These are phyloP conservation scores for Starmerella gropengiesseri DNA, from an alignment of 805 yeast species.

Conservation along the genomic window DNA sequence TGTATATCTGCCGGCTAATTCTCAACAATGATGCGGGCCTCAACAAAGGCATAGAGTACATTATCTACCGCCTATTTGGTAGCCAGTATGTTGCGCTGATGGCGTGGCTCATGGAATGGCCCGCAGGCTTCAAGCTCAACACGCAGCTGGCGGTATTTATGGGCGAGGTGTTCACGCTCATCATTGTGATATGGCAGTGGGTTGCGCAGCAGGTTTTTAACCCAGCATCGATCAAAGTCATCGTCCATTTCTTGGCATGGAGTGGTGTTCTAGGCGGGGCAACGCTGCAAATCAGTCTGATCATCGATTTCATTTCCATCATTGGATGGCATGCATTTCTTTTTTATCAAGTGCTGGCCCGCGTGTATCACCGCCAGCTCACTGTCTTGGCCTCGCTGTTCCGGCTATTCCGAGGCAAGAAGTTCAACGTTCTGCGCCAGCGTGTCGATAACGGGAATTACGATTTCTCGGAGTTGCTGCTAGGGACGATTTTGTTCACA, in stretches of 20 bases:
- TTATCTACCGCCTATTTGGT: constrained; percentile 35
- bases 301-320: constrained; percentile 53
- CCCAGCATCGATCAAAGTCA: constrained; percentile 1
- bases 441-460: constrained; percentile 79
- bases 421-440: constrained; percentile 68
- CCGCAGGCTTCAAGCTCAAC: constrained; percentile 88
- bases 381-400: constrained; percentile 59
- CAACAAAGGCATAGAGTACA: constrained; percentile 22
- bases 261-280: constrained; percentile 46
- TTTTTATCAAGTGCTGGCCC: constrained; percentile 69
- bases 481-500: constrained; percentile 83
- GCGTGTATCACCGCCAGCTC: constrained; percentile 66
- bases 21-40: constrained; percentile 23
- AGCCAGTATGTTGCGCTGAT: constrained; percentile 41
- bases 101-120: constrained; percentile 72
- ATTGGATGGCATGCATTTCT: constrained; percentile 61
- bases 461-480: constrained; percentile 71
- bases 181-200: constrained; percentile 55
- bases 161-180: constrained; percentile 82
- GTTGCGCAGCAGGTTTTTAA: constrained; percentile 3
- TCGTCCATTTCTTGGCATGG: constrained; percentile 19
- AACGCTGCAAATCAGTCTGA: constrained; percentile 55
- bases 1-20: constrained; percentile 41
- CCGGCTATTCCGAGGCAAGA: constrained; percentile 79
- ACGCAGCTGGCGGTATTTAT: constrained; percentile 73